Base-by-base conservation (phyloP, 2,329 filamentous ascomycete species). In the Penicillium sp. region DNA sequence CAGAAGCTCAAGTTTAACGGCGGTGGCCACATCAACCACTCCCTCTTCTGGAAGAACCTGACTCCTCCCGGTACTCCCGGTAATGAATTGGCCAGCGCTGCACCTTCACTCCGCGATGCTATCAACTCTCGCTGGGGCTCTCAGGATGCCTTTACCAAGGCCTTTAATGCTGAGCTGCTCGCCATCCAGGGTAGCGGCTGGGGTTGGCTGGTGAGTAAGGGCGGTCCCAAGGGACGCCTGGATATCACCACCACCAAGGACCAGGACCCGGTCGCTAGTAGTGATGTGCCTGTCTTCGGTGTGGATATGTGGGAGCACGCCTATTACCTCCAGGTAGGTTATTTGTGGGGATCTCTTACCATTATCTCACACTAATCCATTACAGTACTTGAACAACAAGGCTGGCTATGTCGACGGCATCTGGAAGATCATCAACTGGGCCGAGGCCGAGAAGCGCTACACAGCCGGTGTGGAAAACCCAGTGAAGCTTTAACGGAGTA, bases 251-350 rank as follows among this genome's bases (percentile, higher is more conserved):
- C 86, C 0, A 90, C 87, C n/a, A 89, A 89, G 68, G 89, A 95
- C 66, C 89, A 95, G 74, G 89, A 95, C 64, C 84, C 86, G 1
- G 79, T 95, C 18, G 77, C 90, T 37, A 88, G 87, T 25, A 83
- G 84, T 64, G 86, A 85, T 65, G 80, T 84, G 56, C 89, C 90
- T 6, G 74, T 95, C 24, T 75, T 96, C 44, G 89, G 88, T 0
- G 78, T 95, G 2, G 89, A 95, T 67, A 92, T 95, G 82, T 95
- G 89, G 89, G 89, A 95, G 74, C 89, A 95, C 74, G 89, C 89
- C 0, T 95, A 95, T 67, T 95, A 95, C 66, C 73, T 95, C 15
- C 88, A 89, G 77, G 82, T 84, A 53, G 57, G 73, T 50, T 12
- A 20, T 27, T 3, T 4, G 10, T 38, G 6, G 8, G 8, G 9